phyloP scores from a whole-genome alignment of 2,329 filamentous ascomycete species.

The Colletotrichum echinochloae region DNA sequence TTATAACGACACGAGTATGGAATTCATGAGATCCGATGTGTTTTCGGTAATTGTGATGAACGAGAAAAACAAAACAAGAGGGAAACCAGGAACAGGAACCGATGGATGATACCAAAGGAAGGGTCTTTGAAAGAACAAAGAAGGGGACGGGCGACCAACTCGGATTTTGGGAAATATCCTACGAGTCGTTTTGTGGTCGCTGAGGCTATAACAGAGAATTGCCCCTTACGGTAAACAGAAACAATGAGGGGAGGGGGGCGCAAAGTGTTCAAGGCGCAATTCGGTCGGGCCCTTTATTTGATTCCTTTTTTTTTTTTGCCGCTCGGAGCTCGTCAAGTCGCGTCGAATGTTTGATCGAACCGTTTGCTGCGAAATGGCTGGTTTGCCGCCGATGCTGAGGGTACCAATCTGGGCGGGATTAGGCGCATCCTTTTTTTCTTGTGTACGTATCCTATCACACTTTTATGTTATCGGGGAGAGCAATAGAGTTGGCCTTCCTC shows the following conservation, averaged over 20 bases:
- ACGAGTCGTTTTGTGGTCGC: not conserved
- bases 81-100: not conserved
- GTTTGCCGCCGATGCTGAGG: not conserved
- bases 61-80: not conserved
- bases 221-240: not conserved
- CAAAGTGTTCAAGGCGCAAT: not conserved
- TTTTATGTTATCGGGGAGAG: no score
- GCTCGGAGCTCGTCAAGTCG: not conserved
- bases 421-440: not conserved
- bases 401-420: not conserved
- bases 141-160: not conserved
- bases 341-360: not conserved
- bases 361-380: not conserved
- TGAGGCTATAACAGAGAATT: not conserved
- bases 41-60: not conserved
- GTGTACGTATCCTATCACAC: no score
- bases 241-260: no score
- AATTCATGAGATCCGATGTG: not conserved
- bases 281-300: not conserved
- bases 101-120: slow-evolving; percentile 9
- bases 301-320: not conserved
- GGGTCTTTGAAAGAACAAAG: not conserved
- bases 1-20: not conserved
- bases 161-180: not conserved
- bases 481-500: not conserved